phyloP scores from a whole-genome alignment of 2,329 filamentous ascomycete species.

The Colletotrichum paranaense region DNA sequence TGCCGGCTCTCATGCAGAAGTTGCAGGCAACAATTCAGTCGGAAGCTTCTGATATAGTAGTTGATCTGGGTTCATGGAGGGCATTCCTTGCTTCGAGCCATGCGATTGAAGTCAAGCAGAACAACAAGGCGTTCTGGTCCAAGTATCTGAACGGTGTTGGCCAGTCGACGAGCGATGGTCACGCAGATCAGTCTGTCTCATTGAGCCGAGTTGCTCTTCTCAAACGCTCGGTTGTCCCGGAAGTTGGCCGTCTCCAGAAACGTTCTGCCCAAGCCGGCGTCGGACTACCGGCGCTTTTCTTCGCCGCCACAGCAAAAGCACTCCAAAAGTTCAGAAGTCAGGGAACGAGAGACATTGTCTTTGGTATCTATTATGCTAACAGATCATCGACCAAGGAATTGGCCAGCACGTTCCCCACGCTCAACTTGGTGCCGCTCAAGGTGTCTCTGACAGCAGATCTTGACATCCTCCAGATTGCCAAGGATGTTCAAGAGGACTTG shows the following conservation, averaged over 20 bases:
- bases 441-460: slow-evolving; percentile 53
- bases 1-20: slow-evolving; percentile 69
- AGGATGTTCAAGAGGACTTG: slow-evolving; percentile 75
- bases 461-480: slow-evolving; percentile 63
- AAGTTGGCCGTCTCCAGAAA: slow-evolving; percentile 52
- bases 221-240: slow-evolving; percentile 56
- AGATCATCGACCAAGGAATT: slow-evolving; percentile 65
- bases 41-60: not conserved
- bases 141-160: slow-evolving; percentile 43
- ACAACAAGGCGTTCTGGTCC: slow-evolving; percentile 18
- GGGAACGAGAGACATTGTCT: slow-evolving; percentile 58
- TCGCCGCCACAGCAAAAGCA: slow-evolving; percentile 74
- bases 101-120: not conserved
- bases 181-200: slow-evolving; percentile 36
- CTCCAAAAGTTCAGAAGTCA: not conserved
- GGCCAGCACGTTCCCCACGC: slow-evolving; percentile 71
- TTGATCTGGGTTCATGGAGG: not conserved
- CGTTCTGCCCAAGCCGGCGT: slow-evolving; percentile 58
- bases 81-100: slow-evolving; percentile 6
- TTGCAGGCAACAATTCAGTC: not conserved
- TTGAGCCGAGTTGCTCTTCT: slow-evolving; percentile 51
- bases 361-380: slow-evolving; percentile 89
- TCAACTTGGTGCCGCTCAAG: slow-evolving; percentile 81
- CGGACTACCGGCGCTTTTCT: slow-evolving; percentile 78
- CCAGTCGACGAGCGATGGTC: slow-evolving; percentile 27